Base-by-base conservation (phyloP, 495 filamentous ascomycete species). In the Pyrenula massariospora region DNA sequence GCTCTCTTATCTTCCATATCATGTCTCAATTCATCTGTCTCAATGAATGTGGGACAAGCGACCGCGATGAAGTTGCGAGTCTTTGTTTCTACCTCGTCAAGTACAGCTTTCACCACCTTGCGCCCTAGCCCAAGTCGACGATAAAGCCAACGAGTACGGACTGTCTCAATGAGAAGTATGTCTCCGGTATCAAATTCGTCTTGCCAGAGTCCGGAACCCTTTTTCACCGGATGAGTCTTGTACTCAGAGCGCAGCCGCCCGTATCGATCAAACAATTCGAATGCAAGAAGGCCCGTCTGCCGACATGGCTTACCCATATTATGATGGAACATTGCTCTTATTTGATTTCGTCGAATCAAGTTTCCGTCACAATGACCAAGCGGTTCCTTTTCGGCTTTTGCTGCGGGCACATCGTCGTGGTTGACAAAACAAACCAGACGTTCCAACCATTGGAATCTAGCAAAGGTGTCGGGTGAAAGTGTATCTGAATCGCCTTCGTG, bases 231-330 rank as follows among this genome's bases (percentile, higher is more conserved):
- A 53, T 64, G 62, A 20, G 58, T 22, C 48, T 48, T 22, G 36
- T 57, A 59, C 10, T 65, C 60, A 3, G 50, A 49, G 24, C 63
- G 62, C 2, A 68, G 57, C 36, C 56, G 54, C 11, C 66, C 66
- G 47, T 62, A 68, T 5, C 63, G 54, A 54, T 67, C 63, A 53
- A 67, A 68, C 1, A 68, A 20, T 3, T 55, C 60, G 19, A 56
- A 55, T 21, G 10, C 57, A 3, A 61, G 11, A 10, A 22, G 22
- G 10, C 48, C 24, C 19, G 52, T 15, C 12, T 59, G 42, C 1
- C 51, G 31, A 10, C 12, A 25, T 10, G 22, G 20, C 36, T 25
- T 24, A 3, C 49, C 56, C 56, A 59, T 58, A 21, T 61, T 24
- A 5, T 11, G 25, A 42, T 47, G 19, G 48, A 59, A 59, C 50